Conservation (phyloP, 257 asterid genomes). For the Fraxinus pennsylvanica region DNA sequence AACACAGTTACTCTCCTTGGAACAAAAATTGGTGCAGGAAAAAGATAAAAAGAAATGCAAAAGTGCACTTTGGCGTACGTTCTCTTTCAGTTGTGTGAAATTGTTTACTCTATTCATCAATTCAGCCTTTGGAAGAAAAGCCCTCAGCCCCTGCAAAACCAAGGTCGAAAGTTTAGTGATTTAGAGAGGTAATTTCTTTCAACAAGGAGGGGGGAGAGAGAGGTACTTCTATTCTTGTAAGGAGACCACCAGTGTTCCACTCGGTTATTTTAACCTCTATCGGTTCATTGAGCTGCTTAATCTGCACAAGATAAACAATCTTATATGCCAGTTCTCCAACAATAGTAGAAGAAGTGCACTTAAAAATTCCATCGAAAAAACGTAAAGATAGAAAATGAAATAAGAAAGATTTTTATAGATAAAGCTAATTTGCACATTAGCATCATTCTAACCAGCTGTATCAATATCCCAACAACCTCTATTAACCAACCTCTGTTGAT, state of each 20-base stretch:
- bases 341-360: background rate
- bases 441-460: too few relatives aligned
- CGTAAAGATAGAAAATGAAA: too few relatives aligned
- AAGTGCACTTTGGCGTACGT: slow-evolving; percentile 42
- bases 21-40: slow-evolving; percentile 2
- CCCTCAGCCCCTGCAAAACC: slow-evolving; percentile 84
- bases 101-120: slow-evolving; percentile 76
- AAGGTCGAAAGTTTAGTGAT: slow-evolving; percentile 11
- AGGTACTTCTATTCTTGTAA: slow-evolving; percentile 87
- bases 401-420: too few relatives aligned
- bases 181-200: background rate
- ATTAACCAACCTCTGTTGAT: too few relatives aligned
- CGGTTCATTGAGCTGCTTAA: slow-evolving; percentile 83
- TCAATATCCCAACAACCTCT: too few relatives aligned
- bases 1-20: background rate
- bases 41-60: slow-evolving; percentile 13
- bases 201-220: too few relatives aligned
- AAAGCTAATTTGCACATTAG: too few relatives aligned
- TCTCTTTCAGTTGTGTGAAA: slow-evolving; percentile 78
- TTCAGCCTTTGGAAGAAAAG: slow-evolving; percentile 91
- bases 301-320: slow-evolving; percentile 45
- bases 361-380: too few relatives aligned
- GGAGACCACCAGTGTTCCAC: slow-evolving; percentile 97
- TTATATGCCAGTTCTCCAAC: slow-evolving; percentile 5
- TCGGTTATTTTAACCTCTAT: slow-evolving; percentile 74